A percentile compares a stretch with the other conserved stretches of the same genome.
Evolutionary conservation across 2,329 filamentous ascomycete genomes (phyloP).

Genomic region (Colletotrichum melonis): DNA sequence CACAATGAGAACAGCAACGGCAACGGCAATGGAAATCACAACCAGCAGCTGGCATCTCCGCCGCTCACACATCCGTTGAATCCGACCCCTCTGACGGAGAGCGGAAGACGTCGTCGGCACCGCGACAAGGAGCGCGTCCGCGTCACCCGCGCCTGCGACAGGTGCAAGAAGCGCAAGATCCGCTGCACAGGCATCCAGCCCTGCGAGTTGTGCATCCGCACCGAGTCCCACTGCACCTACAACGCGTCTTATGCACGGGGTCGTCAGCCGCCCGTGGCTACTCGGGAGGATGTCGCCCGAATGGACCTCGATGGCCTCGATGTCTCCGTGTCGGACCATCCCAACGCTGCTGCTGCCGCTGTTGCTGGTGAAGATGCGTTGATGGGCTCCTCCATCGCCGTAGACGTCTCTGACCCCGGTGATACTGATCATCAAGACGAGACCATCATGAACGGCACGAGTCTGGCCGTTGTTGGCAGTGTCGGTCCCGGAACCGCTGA

Average conservation of each 20-base stretch:
- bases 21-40: background rate
- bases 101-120: slow-evolving; percentile 35
- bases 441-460: slow-evolving; percentile 19
- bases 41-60: slow-evolving; percentile 17
- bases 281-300: slow-evolving; percentile 31
- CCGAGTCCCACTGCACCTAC: slow-evolving; percentile 55
- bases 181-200: slow-evolving; percentile 47
- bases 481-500: slow-evolving; percentile 45
- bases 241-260: slow-evolving; percentile 61
- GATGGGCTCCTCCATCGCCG: slow-evolving; percentile 5
- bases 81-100: slow-evolving; percentile 8
- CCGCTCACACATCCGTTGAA: slow-evolving; percentile 19
- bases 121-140: slow-evolving; percentile 47
- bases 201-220: slow-evolving; percentile 47
- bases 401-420: slow-evolving; percentile 11
- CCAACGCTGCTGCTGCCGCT: background rate
- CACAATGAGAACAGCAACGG: background rate
- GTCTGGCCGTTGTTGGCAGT: background rate
- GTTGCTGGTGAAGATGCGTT: background rate
- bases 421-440: slow-evolving; percentile 9
- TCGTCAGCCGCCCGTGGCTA: slow-evolving; percentile 52
- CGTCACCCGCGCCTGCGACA: slow-evolving; percentile 59
- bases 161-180: slow-evolving; percentile 59
- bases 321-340: slow-evolving; percentile 10
- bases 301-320: slow-evolving; percentile 19